Conservation (phyloP, 495 filamentous ascomycete genomes). For the Neurospora tetraspora region DNA sequence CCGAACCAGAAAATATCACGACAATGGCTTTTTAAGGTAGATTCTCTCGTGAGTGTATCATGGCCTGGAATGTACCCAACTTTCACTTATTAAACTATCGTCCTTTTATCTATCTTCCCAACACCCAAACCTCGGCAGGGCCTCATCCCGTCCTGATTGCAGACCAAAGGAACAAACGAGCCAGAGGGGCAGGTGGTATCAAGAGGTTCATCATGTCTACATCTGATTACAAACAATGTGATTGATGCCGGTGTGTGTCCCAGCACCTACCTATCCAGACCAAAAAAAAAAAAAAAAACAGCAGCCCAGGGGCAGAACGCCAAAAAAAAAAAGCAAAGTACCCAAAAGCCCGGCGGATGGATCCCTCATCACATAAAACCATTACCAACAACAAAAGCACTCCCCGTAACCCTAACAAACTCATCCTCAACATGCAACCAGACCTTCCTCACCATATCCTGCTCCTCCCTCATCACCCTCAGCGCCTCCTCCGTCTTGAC, state of each 20-base stretch:
- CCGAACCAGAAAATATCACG: too few relatives aligned
- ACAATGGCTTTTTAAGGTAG: too few relatives aligned
- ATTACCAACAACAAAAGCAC: conserved; percentile 4
- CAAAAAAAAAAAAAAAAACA: too few relatives aligned
- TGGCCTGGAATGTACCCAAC: not conserved
- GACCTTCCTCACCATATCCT: conserved; percentile 31
- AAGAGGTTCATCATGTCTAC: not conserved
- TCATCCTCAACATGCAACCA: conserved; percentile 42
- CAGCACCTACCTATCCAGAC: not conserved
- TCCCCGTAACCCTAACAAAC: conserved; percentile 29
- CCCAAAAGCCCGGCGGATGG: too few relatives aligned
- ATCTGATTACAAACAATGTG: not conserved
- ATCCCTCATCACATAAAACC: too few relatives aligned
- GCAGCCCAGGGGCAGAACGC: too few relatives aligned
- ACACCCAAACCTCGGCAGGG: not conserved
- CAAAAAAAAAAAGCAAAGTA: too few relatives aligned
- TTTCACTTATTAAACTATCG: not conserved
- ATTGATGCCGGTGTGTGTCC: not conserved
- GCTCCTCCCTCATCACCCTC: conserved; percentile 23
- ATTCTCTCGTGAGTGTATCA: too few relatives aligned
- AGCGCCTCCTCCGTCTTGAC: conserved; percentile 27
- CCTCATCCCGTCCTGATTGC: too few relatives aligned
- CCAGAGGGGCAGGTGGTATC: not conserved
- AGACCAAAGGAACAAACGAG: not conserved
- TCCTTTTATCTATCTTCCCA: not conserved